Evolutionary conservation across 139 green algal species (phyloP).

Genomic region (Penium margaritaceum): DNA sequence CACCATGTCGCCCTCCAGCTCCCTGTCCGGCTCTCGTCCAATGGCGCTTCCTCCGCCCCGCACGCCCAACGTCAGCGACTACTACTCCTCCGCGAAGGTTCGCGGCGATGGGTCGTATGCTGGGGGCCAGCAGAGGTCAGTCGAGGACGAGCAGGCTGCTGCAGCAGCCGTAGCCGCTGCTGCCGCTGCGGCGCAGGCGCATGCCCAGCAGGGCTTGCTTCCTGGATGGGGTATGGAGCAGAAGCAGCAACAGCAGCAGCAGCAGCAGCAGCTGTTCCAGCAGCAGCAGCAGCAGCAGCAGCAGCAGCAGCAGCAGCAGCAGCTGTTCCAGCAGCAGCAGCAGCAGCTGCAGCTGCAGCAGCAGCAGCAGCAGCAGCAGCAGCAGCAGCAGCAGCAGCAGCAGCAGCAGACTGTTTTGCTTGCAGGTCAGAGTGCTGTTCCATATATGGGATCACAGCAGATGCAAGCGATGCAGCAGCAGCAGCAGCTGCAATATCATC

Average conservation of each 20-base stretch:
- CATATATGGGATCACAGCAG: too few species aligned
- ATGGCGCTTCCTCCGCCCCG: neutral
- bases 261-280: neutral
- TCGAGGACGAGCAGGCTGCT: neutral
- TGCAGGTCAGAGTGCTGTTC: too few species aligned
- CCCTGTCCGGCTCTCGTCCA: neutral
- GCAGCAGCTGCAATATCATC: too few species aligned
- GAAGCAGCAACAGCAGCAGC: neutral
- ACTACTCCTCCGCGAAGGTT: neutral
- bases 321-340: neutral
- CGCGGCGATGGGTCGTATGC: too few species aligned
- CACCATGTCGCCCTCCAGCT: too few species aligned
- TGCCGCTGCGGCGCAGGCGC: too few species aligned
- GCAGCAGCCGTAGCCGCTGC: neutral
- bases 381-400: neutral
- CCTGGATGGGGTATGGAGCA: neutral
- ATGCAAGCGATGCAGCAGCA: too few species aligned
- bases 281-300: neutral
- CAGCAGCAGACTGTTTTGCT: too few species aligned
- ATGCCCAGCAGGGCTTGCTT: too few species aligned
- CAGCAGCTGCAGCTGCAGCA: neutral
- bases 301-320: neutral
- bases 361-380: neutral
- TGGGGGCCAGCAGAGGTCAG: neutral
- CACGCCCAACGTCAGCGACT: conserved; percentile 3